A percentile compares a stretch with the other conserved stretches of the same genome.
Conservation (phyloP, 2,329 filamentous ascomycete genomes). For the Fonsecaea pedrosoi region DNA sequence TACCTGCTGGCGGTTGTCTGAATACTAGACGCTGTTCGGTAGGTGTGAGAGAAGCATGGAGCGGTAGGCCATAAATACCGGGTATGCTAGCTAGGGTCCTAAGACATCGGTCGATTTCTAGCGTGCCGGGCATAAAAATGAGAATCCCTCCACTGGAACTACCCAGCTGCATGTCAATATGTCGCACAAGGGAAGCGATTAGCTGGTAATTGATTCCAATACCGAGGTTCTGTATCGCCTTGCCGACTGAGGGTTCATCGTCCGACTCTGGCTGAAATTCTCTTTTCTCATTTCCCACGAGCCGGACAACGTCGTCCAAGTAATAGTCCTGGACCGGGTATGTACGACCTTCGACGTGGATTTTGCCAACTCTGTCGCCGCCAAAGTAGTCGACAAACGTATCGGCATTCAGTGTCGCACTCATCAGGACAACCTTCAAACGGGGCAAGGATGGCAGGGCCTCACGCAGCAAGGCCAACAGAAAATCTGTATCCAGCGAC, state of each 20-base stretch:
- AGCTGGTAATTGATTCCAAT: conserved; percentile 91
- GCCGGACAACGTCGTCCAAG: conserved; percentile 81
- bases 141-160: conserved; percentile 82
- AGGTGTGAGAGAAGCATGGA: conserved; percentile 91
- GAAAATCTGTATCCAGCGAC: conserved; percentile 91
- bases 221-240: conserved; percentile 73
- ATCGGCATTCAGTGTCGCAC: conserved; percentile 87
- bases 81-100: conserved; percentile 69
- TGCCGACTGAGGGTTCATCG: conserved; percentile 62
- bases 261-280: conserved; percentile 2
- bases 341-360: conserved; percentile 88
- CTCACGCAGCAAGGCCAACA: conserved; percentile 84
- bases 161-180: conserved; percentile 79
- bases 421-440: conserved; percentile 93
- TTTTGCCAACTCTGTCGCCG: conserved; percentile 73
- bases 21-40: conserved; percentile 90
- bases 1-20: conserved; percentile 73
- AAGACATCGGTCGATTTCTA: conserved; percentile 86
- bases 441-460: conserved; percentile 76
- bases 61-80: conserved; percentile 77
- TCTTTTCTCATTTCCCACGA: conserved; percentile 61
- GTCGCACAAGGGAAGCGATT: conserved; percentile 77
- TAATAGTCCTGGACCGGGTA: conserved; percentile 90
- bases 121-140: conserved; percentile 91
- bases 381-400: conserved; percentile 87